Evolutionary conservation across 2,329 filamentous ascomycete species (phyloP).

Genomic region (Blumeriella jaapii): DNA sequence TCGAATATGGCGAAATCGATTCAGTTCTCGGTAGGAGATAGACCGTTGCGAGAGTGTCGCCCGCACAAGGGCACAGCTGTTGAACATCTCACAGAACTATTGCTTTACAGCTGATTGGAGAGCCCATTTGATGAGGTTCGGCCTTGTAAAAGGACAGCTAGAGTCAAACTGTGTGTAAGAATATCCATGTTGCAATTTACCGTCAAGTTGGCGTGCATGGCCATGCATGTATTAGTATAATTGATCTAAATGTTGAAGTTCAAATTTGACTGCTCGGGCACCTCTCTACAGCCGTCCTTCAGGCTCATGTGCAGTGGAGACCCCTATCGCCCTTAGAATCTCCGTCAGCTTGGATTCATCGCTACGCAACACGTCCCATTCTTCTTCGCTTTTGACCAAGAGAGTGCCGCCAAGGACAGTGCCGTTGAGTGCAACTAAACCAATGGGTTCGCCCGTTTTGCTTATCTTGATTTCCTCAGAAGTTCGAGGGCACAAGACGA

Average conservation of each 20-base stretch:
- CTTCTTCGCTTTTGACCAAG: slow-evolving; percentile 45
- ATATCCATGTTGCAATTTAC: not conserved
- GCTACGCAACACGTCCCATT: slow-evolving; percentile 42
- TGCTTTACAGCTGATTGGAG: too few relatives aligned
- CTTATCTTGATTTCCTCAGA: slow-evolving; percentile 35
- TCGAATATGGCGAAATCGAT: too few relatives aligned
- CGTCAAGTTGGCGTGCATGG: too few relatives aligned
- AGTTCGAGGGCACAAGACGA: slow-evolving; percentile 44
- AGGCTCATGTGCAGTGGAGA: slow-evolving; percentile 9
- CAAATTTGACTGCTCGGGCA: too few relatives aligned
- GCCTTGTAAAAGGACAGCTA: too few relatives aligned
- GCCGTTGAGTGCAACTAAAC: slow-evolving; percentile 39
- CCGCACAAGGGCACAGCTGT: too few relatives aligned
- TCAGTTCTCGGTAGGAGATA: too few relatives aligned
- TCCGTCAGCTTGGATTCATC: slow-evolving; percentile 31
- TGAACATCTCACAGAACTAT: too few relatives aligned
- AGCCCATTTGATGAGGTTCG: too few relatives aligned
- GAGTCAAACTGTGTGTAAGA: not conserved
- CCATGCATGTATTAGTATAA: too few relatives aligned
- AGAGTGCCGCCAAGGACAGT: slow-evolving; percentile 53
- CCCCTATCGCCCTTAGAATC: slow-evolving; percentile 28
- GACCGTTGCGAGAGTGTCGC: too few relatives aligned
- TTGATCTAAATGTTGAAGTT: too few relatives aligned
- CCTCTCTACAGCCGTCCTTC: slow-evolving; percentile 1
- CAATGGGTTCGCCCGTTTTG: slow-evolving; percentile 18